phyloP scores from a whole-genome alignment of 306 rosid genomes.

The Senna tora region DNA sequence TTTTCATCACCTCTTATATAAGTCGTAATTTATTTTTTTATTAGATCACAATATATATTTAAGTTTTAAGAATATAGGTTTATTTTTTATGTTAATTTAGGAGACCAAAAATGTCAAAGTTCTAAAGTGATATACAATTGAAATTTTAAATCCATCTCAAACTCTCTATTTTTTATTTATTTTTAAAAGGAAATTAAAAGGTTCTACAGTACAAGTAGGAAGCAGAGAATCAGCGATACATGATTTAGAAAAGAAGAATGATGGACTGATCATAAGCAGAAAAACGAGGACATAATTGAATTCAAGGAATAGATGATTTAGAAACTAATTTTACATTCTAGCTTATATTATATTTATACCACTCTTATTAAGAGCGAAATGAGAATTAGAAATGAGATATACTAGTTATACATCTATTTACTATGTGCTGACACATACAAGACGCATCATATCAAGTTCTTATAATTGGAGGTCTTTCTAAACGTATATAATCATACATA shows the following conservation, averaged over 20 bases:
- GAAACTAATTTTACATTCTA: neutral
- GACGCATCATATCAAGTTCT: slow-evolving; percentile 29
- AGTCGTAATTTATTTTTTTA: no score
- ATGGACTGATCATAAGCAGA: neutral
- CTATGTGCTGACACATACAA: slow-evolving; percentile 24
- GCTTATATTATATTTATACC: neutral
- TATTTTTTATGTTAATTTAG: no score
- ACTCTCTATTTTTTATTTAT: no score
- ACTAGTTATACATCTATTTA: slow-evolving; percentile 24
- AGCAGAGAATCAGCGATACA: no score
- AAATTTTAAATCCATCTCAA: no score
- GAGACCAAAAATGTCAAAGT: no score
- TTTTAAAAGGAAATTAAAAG: no score
- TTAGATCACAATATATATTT: no score
- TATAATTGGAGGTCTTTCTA: slow-evolving; percentile 63
- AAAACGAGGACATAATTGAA: neutral
- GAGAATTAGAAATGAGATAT: slow-evolving; percentile 5
- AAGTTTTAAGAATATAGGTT: no score
- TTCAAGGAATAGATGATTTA: neutral
- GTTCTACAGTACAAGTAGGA: no score
- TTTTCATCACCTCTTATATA: no score
- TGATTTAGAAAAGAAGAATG: neutral
- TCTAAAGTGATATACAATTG: no score
- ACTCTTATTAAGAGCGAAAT: neutral
- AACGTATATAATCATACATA: slow-evolving; percentile 89